phyloP scores from a whole-genome alignment of 345 rosid species.

The Passiflora organensis region DNA sequence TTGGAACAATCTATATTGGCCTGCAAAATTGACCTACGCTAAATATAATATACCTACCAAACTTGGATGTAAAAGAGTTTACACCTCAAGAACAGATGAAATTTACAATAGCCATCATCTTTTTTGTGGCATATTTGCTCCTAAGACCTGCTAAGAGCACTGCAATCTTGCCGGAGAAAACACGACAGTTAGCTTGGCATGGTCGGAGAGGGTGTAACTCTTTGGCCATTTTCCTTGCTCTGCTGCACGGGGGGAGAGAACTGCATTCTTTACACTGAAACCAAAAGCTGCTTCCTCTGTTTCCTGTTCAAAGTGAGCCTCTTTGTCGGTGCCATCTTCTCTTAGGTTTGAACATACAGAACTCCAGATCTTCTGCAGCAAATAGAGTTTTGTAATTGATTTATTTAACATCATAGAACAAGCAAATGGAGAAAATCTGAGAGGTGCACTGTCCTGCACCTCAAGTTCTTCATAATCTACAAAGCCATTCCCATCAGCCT shows the following conservation, averaged over 20 bases:
- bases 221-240: constrained; percentile 76
- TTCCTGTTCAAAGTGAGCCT: constrained; percentile 1
- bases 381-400: neutral
- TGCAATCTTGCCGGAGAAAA: constrained; percentile 68
- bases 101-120: neutral
- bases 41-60: neutral
- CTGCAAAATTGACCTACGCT: constrained; percentile 3
- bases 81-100: neutral
- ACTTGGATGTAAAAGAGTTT: neutral
- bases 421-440: neutral
- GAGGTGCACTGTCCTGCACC: constrained; percentile 23
- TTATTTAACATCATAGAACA: neutral
- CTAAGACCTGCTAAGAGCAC: constrained; percentile 17
- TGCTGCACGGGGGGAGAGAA: constrained; percentile 67
- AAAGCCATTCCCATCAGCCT: constrained; percentile 54
- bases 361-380: constrained; percentile 22
- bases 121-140: neutral
- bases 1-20: too few species aligned
- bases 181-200: constrained; percentile 67
- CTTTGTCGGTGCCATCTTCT: constrained; percentile 6
- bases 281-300: constrained; percentile 37
- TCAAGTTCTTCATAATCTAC: constrained; percentile 56
- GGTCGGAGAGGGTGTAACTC: constrained; percentile 71
- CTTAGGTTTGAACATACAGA: constrained; percentile 5
- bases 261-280: constrained; percentile 64